These are phyloP conservation scores for Byssochlamys sp. DNA, from an alignment of 2,329 filamentous ascomycete species.

Conservation along the genomic window DNA sequence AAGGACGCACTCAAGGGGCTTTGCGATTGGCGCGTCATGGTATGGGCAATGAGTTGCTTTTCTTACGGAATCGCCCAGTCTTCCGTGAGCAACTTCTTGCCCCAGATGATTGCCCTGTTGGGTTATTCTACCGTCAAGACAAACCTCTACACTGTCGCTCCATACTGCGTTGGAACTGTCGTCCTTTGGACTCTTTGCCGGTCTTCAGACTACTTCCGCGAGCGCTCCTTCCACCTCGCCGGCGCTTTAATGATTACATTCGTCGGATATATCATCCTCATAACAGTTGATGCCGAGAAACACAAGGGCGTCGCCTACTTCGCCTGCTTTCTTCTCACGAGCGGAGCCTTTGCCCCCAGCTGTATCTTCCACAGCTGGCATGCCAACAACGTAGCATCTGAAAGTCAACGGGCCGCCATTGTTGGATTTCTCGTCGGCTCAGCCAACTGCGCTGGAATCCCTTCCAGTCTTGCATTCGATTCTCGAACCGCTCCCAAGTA, in stretches of 20 bases:
- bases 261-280: constrained; percentile 9
- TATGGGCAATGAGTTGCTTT: constrained; percentile 2
- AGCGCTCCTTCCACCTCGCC: constrained; percentile 11
- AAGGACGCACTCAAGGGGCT: neutral
- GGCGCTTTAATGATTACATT: constrained; percentile 8
- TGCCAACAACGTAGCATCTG: constrained; percentile 5
- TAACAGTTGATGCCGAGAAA: constrained; percentile 3
- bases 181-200: constrained; percentile 5
- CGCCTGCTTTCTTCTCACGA: constrained; percentile 6
- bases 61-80: constrained; percentile 3
- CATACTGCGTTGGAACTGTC: constrained; percentile 5
- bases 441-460: constrained; percentile 9
- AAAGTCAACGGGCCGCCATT: constrained; percentile 4
- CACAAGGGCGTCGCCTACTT: constrained; percentile 7
- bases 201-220: constrained; percentile 12
- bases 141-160: constrained; percentile 10
- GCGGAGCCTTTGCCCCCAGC: constrained; percentile 5
- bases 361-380: constrained; percentile 9
- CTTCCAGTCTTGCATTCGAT: constrained; percentile 7
- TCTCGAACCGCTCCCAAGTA: constrained; percentile 6
- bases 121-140: constrained; percentile 14
- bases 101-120: constrained; percentile 2
- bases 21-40: neutral
- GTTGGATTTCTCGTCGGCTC: constrained; percentile 8
- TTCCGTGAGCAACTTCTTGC: constrained; percentile 3